Percentiles rank a stretch among this genome's conserved stretches.
phyloP scores from a whole-genome alignment of 805 yeast species.

The Starmerella vaccinii region DNA sequence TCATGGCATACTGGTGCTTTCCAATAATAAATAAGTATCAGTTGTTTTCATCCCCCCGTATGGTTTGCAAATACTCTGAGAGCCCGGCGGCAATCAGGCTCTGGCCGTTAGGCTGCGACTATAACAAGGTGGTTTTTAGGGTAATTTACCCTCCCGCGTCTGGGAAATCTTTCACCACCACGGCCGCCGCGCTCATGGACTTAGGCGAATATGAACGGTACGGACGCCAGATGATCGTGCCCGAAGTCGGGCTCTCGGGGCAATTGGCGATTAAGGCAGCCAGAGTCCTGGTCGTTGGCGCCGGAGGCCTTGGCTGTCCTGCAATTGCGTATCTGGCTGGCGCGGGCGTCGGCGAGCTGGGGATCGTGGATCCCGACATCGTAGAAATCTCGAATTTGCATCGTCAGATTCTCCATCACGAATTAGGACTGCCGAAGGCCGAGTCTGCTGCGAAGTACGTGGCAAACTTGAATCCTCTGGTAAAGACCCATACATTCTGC shows the following conservation, averaged over 20 bases:
- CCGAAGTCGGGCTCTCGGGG: conserved; percentile 48
- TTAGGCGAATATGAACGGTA: conserved; percentile 69
- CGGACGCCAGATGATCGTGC: conserved; percentile 93
- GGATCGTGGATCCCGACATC: conserved; percentile 75
- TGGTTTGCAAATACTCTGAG: no score
- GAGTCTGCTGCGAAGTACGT: conserved; percentile 62
- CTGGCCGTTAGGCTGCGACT: no score
- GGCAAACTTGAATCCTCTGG: conserved; percentile 54
- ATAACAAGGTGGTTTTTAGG: neutral
- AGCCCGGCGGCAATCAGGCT: no score
- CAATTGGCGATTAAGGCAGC: conserved; percentile 53
- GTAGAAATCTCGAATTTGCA: conserved; percentile 84
- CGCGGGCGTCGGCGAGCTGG: conserved; percentile 71
- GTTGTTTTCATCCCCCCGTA: no score
- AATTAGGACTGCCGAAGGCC: conserved; percentile 64
- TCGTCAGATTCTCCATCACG: conserved; percentile 73
- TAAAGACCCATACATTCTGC: conserved; percentile 41
- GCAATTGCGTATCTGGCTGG: conserved; percentile 75
- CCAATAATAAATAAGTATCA: no score
- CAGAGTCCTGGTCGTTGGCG: conserved; percentile 72
- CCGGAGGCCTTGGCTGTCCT: conserved; percentile 95
- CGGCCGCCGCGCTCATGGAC: no score
- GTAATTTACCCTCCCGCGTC: no score
- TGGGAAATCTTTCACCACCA: neutral
- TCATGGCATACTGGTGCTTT: no score